Evolutionary conservation across 129 eudicot genomes (phyloP).

Genomic region (Flaveria trinervia): DNA sequence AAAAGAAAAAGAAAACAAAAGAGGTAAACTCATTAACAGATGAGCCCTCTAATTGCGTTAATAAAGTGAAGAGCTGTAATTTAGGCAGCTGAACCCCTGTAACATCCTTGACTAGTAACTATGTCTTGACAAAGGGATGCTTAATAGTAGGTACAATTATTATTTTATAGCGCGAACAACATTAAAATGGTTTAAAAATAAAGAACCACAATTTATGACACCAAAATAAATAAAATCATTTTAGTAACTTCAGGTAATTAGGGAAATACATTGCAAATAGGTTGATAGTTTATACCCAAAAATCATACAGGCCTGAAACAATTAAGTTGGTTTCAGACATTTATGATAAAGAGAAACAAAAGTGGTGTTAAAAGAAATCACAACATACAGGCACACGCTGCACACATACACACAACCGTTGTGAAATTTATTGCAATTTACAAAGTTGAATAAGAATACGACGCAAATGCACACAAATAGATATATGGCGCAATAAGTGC

Average conservation of each 20-base stretch:
- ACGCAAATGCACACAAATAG: background rate
- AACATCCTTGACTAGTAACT: constrained; percentile 7
- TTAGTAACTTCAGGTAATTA: background rate
- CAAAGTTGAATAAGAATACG: background rate
- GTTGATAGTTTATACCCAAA: background rate
- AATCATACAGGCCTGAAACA: background rate
- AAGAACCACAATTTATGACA: constrained; percentile 6
- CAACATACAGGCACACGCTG: background rate
- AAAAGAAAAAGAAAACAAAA: background rate
- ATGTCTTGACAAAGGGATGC: background rate
- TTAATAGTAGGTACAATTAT: constrained; percentile 10
- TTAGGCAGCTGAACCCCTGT: constrained; percentile 11
- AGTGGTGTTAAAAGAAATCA: background rate
- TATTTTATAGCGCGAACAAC: background rate
- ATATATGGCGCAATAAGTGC: background rate
- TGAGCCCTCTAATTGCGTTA: constrained; percentile 2
- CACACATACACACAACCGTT: background rate
- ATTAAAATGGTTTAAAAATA: background rate
- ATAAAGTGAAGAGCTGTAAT: background rate
- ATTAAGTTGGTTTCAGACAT: background rate
- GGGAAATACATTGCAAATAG: background rate
- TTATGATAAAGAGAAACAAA: constrained; percentile 6
- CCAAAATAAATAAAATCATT: background rate
- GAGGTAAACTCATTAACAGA: background rate
- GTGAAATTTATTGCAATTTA: background rate